Base-by-base conservation (phyloP, 495 filamentous ascomycete genomes). In the Bacidia rubella region DNA sequence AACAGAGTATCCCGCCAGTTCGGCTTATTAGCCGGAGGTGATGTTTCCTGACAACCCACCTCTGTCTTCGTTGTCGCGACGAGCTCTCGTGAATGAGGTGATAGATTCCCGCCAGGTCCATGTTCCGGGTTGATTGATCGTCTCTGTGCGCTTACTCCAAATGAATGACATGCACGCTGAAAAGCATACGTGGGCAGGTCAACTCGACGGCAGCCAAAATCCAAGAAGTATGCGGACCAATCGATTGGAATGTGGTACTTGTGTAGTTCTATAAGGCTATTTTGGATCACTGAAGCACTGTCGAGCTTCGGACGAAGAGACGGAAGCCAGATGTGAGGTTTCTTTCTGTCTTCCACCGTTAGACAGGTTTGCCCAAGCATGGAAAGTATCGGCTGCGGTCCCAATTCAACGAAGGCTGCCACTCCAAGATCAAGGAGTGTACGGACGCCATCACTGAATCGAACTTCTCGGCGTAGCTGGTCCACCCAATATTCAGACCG, bases 181-280 rank as follows among this genome's bases (percentile, higher is more conserved):
- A 66, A 66, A 41, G 64, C 62, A 47, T 66, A 66, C 0, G 64
- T 66, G 7, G 64, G 64, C 9, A 66, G 44, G 42, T 54, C 26
- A 26, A 66, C 61, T 1, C 57, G 45, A 21, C 41, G 55, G 24
- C 53, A 65, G 47, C 54, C 55, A 48, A 65, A 61, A 21, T 60
- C 55, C 41, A 55, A 29, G 48, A 62, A 66, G 54, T 62, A 66
- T 0, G 35, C 56, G 1, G 26, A 10, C 64, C 64, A 66, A 55
- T 65, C 47, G 27, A 65, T 55, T 2, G 56, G 24, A 1, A 65
- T 55, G 15, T 35, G 29, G 5, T 15, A 7, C 29, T 7, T 15
- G 15, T 35, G 29, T 35, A 35, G 15, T 35, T 35, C 29, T 7
- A 15, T 15, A 15, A 35, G 29, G 15, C 7, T 35, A 15, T 35